These are phyloP conservation scores for Cutaneotrichosporon sp. DNA, from an alignment of 1,284 basidiomycete species.

Conservation along the genomic window DNA sequence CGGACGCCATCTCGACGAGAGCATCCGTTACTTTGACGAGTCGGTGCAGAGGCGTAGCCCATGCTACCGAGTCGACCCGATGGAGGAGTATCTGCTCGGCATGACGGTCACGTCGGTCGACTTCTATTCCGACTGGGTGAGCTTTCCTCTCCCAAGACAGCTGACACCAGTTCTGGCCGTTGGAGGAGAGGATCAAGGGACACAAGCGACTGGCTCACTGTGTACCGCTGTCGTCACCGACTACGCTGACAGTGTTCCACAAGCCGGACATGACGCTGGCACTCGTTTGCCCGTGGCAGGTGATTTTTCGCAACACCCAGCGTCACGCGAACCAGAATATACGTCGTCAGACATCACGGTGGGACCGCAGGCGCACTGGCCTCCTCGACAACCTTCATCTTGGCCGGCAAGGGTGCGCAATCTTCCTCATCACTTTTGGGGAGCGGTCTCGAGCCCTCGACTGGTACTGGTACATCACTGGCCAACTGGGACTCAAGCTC, in stretches of 20 bases:
- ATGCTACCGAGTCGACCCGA: conserved; percentile 38
- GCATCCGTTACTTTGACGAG: conserved; percentile 41
- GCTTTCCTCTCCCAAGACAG: conserved; percentile 1
- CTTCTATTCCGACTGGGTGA: conserved; percentile 48
- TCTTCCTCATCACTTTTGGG: conserved; percentile 47
- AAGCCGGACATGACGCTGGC: conserved; percentile 44
- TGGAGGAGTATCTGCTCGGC: conserved; percentile 50
- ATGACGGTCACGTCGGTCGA: conserved; percentile 46
- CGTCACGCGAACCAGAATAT: conserved; percentile 4
- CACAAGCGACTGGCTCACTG: conserved; percentile 45
- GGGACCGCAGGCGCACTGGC: conserved; percentile 13
- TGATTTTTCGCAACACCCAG: conserved; percentile 17
- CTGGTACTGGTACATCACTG: conserved; percentile 52
- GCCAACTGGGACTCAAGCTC: conserved; percentile 43
- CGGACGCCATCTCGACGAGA: conserved; percentile 42
- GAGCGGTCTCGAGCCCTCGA: conserved; percentile 47
- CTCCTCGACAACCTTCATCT: conserved; percentile 18
- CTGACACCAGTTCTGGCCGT: conserved; percentile 28
- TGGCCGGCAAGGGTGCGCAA: conserved; percentile 16
- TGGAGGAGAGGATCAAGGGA: conserved; percentile 36
- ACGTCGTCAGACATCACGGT: not conserved
- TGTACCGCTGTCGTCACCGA: conserved; percentile 40
- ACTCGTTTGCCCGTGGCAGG: conserved; percentile 24
- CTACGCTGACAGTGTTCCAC: conserved; percentile 47
- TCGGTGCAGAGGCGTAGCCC: conserved; percentile 40